Evolutionary conservation across 768 basidiomycete genomes (phyloP).

Genomic region (Multifurca ochricompacta): DNA sequence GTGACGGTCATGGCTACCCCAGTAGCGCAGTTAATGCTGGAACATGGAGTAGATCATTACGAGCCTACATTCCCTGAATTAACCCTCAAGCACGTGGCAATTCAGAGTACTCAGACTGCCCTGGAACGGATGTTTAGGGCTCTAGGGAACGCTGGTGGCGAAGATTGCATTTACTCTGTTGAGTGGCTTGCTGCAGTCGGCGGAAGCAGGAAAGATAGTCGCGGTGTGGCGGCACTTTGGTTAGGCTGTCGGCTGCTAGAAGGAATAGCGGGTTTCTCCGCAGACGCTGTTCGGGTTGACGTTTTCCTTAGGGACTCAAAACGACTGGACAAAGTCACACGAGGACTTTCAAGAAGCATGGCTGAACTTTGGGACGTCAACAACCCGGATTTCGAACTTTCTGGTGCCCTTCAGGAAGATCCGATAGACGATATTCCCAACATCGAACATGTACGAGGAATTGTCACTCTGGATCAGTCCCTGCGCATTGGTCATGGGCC

Average conservation of each 20-base stretch:
- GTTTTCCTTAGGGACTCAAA: conserved; percentile 29
- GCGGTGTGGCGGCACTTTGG: conserved; percentile 73
- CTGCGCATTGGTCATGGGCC: conserved; percentile 38
- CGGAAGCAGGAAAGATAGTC: conserved; percentile 34
- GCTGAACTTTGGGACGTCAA: conserved; percentile 64
- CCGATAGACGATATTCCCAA: neutral
- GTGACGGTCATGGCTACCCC: conserved; percentile 41
- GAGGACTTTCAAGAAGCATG: conserved; percentile 53
- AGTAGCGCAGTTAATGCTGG: conserved; percentile 49
- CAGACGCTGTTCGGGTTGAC: conserved; percentile 29
- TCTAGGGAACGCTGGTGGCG: conserved; percentile 61
- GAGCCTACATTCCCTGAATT: conserved; percentile 50
- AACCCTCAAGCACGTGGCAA: conserved; percentile 46
- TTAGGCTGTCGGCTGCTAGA: conserved; percentile 70
- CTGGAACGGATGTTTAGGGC: conserved; percentile 67
- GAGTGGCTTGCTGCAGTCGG: conserved; percentile 72
- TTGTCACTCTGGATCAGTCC: conserved; percentile 14
- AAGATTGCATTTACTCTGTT: conserved; percentile 63
- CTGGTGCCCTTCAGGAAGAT: conserved; percentile 23
- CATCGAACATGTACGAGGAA: conserved; percentile 12
- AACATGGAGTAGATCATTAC: conserved; percentile 35
- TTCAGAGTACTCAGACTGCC: conserved; percentile 42
- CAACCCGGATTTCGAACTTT: conserved; percentile 21
- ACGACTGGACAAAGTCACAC: conserved; percentile 55
- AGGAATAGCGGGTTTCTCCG: conserved; percentile 49